A percentile compares a stretch with the other conserved stretches of the same genome.
Evolutionary conservation across 306 rosid species (phyloP).

Genomic region (Clitoria ternatea): DNA sequence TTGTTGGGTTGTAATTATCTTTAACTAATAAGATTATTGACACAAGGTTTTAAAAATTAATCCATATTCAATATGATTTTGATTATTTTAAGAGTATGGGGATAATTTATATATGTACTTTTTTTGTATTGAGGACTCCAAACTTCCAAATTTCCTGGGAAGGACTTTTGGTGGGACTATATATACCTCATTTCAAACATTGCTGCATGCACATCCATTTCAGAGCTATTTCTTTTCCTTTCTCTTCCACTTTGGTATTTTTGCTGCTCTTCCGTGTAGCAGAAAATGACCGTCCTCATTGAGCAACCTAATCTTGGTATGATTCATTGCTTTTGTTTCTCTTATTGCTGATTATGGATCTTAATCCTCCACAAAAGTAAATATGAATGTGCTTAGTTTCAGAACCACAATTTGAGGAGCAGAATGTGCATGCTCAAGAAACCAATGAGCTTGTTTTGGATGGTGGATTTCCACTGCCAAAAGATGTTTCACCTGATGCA

Average conservation of each 20-base stretch:
- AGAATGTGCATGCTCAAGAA: conserved; percentile 28
- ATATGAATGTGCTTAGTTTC: not conserved
- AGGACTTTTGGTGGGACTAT: conserved; percentile 36
- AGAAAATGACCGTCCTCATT: conserved; percentile 51
- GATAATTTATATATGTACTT: no score
- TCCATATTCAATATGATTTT: no score
- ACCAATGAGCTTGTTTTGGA: conserved; percentile 47
- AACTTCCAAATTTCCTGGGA: conserved; percentile 34
- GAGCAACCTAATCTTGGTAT: conserved; percentile 51
- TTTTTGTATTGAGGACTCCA: conserved; percentile 43
- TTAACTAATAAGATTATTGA: no score
- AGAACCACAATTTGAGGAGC: conserved; percentile 36
- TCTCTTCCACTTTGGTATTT: not conserved
- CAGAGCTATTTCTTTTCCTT: not conserved
- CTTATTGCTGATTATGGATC: not conserved
- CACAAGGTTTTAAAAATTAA: no score
- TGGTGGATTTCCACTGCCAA: conserved; percentile 52
- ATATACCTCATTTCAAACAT: conserved; percentile 23
- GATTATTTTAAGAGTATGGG: no score
- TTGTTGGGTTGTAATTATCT: no score
- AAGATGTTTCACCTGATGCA: conserved; percentile 16
- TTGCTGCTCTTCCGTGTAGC: not conserved
- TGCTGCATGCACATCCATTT: not conserved
- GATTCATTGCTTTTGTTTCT: not conserved
- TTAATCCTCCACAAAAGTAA: not conserved